phyloP scores from a whole-genome alignment of 179 eudicot genomes.

The Corrigiola litoralis region DNA sequence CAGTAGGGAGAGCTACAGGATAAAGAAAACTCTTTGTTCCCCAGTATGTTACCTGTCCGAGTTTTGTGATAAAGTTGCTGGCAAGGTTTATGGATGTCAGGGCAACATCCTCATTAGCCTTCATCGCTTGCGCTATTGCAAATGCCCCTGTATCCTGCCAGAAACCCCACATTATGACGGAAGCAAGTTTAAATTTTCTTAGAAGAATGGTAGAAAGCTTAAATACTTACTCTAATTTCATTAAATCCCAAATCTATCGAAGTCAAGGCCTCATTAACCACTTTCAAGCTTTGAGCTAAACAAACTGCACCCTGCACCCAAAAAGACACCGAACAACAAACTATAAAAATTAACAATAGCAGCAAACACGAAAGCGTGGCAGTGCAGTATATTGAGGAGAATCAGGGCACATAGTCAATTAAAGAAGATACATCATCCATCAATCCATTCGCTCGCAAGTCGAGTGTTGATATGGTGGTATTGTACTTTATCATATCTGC shows the following conservation, averaged over 20 bases:
- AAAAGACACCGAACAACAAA: neutral
- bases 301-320: conserved; percentile 68
- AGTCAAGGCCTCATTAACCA: conserved; percentile 79
- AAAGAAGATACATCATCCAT: conserved; percentile 70
- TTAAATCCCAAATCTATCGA: conserved; percentile 85
- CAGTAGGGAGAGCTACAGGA: neutral
- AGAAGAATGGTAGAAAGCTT: neutral
- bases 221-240: conserved; percentile 71
- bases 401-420: neutral
- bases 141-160: conserved; percentile 81
- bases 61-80: conserved; percentile 77
- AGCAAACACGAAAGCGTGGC: neutral
- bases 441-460: conserved; percentile 86
- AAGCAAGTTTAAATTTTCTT: neutral
- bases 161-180: neutral
- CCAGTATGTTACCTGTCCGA: conserved; percentile 66
- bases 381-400: neutral
- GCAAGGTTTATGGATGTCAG: conserved; percentile 63
- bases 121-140: conserved; percentile 87
- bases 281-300: conserved; percentile 85
- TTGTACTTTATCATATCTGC: conserved; percentile 85
- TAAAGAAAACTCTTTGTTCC: neutral
- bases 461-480: conserved; percentile 74
- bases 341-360: neutral
- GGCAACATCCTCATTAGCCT: conserved; percentile 86